Evolutionary conservation across 768 basidiomycete species (phyloP).

Genomic region (Nidula microcarpa): DNA sequence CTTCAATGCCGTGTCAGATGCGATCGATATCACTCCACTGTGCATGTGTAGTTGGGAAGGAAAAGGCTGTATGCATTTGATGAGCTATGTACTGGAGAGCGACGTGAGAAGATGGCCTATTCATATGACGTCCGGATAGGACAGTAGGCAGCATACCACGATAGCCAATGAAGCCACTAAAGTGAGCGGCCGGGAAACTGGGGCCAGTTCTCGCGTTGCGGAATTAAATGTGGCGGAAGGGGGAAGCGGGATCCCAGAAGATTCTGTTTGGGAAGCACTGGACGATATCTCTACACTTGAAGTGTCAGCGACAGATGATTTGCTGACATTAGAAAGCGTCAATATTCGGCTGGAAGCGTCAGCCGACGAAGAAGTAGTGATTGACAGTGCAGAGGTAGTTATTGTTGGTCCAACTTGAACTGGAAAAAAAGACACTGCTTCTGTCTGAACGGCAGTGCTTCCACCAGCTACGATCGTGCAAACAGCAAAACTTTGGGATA

Average conservation of each 20-base stretch:
- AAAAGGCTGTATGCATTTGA: too few relatives aligned
- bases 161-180: neutral
- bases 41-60: neutral
- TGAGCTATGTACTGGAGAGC: neutral
- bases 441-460: slow-evolving; percentile 21
- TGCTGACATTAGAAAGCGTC: neutral
- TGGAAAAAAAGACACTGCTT: slow-evolving; percentile 11
- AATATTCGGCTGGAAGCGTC: neutral
- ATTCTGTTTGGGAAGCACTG: neutral
- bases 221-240: neutral
- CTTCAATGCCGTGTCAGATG: neutral
- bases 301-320: neutral
- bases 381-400: too few relatives aligned
- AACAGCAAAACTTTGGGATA: slow-evolving; percentile 18
- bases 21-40: neutral
- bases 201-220: neutral
- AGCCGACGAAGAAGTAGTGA: neutral
- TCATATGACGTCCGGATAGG: neutral
- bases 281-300: neutral
- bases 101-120: neutral
- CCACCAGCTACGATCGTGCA: slow-evolving; percentile 19
- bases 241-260: neutral
- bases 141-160: neutral
- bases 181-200: neutral
- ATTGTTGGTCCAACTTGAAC: slow-evolving; percentile 8